phyloP scores from a whole-genome alignment of 495 filamentous ascomycete species.

The Daldinia decipiens region DNA sequence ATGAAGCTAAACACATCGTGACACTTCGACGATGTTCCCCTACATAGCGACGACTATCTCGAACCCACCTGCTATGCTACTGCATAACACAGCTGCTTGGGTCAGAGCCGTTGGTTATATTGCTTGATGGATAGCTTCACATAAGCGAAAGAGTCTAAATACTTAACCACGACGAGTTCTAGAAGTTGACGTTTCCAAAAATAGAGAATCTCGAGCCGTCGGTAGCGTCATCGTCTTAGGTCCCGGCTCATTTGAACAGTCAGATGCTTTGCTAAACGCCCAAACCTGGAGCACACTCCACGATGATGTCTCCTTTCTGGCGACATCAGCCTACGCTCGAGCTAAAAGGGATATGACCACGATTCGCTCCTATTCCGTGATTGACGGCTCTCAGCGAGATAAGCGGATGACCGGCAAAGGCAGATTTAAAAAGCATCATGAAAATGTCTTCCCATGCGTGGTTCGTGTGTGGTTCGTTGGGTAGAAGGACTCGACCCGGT shows the following conservation, averaged over 20 bases:
- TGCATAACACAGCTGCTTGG: slow-evolving; percentile 20
- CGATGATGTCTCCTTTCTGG: not conserved
- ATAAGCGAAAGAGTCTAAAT: slow-evolving; percentile 20
- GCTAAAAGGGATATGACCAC: slow-evolving; percentile 19
- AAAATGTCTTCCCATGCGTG: slow-evolving; percentile 33
- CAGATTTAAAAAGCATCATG: slow-evolving; percentile 3
- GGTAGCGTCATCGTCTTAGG: slow-evolving; percentile 11
- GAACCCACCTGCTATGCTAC: slow-evolving; percentile 27
- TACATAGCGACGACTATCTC: slow-evolving; percentile 15
- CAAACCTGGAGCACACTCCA: not conserved
- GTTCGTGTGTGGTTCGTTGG: slow-evolving; percentile 39
- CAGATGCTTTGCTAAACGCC: not conserved
- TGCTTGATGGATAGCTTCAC: slow-evolving; percentile 22
- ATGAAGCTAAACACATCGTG: slow-evolving; percentile 25
- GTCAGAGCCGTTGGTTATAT: slow-evolving; percentile 29
- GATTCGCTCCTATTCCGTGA: slow-evolving; percentile 12
- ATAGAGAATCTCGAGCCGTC: slow-evolving; percentile 42
- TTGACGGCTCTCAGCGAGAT: slow-evolving; percentile 19
- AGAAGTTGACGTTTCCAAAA: slow-evolving; percentile 36
- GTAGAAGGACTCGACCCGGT: slow-evolving; percentile 47
- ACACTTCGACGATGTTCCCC: slow-evolving; percentile 19
- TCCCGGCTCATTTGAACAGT: not conserved
- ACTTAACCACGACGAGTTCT: slow-evolving; percentile 20
- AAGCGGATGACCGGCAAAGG: slow-evolving; percentile 31
- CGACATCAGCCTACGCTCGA: slow-evolving; percentile 3